Conservation (phyloP, 768 basidiomycete genomes). For the Mycena amicta region DNA sequence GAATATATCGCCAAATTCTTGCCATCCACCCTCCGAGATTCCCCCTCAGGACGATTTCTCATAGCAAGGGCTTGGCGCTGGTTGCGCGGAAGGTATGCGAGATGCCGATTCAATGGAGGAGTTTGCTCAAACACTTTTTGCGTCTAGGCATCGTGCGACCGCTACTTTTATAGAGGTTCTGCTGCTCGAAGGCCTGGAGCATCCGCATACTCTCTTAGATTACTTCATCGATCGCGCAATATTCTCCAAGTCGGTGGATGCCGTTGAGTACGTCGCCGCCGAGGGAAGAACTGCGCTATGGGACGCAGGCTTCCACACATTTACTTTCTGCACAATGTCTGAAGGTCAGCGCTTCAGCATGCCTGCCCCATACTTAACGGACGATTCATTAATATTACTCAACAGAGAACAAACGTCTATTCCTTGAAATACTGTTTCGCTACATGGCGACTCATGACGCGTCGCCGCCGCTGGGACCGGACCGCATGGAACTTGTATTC, state of each 20-base stretch:
- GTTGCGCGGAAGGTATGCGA: slow-evolving; percentile 12
- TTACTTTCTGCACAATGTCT: not conserved
- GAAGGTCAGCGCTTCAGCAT: not conserved
- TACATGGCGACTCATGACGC: not conserved
- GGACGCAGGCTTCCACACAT: not conserved
- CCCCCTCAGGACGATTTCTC: not conserved
- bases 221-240: not conserved
- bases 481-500: not conserved
- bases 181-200: not conserved
- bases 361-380: not conserved
- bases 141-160: slow-evolving; percentile 4
- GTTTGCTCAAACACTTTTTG: not conserved
- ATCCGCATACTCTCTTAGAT: not conserved
- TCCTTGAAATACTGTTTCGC: not conserved
- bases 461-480: not conserved
- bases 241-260: not conserved
- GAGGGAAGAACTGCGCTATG: not conserved
- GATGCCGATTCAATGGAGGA: not conserved
- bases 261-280: not conserved
- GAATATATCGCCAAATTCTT: slow-evolving; percentile 8
- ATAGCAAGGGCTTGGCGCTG: slow-evolving; percentile 16
- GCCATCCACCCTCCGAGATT: not conserved
- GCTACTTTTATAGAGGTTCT: slow-evolving; percentile 1
- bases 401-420: not conserved
- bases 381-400: not conserved